A percentile compares a stretch with the other conserved stretches of the same genome.
These are phyloP conservation scores for Furcasterigmium sp. DNA, from an alignment of 2,329 filamentous ascomycete species.

Conservation along the genomic window DNA sequence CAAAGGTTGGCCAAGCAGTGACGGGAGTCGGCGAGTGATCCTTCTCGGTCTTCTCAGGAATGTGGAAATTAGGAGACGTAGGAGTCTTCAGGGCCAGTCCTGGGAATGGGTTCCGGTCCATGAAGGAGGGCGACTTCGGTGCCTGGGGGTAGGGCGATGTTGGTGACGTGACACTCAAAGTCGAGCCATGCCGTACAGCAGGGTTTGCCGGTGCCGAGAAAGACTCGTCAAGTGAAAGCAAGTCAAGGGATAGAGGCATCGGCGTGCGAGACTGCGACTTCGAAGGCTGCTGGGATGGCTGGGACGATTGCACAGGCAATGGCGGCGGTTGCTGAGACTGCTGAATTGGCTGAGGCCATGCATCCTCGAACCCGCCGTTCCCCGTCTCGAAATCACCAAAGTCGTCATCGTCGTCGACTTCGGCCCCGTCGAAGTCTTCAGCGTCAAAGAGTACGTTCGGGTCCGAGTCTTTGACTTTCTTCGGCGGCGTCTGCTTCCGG, in stretches of 20 bases:
- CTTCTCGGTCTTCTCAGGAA: conserved; percentile 24
- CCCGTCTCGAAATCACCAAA: conserved; percentile 58
- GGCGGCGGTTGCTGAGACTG: conserved; percentile 11
- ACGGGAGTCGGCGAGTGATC: conserved; percentile 30
- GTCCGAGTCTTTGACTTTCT: conserved; percentile 20
- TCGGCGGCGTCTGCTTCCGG: conserved; percentile 2
- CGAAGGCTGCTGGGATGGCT: neutral
- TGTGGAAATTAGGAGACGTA: conserved; percentile 22
- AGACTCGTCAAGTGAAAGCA: conserved; percentile 31
- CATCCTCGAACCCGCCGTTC: conserved; percentile 9
- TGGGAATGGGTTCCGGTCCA: conserved; percentile 47
- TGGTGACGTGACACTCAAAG: conserved; percentile 19
- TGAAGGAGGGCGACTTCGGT: conserved; percentile 47
- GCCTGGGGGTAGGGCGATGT: conserved; percentile 36
- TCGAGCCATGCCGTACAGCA: conserved; percentile 25
- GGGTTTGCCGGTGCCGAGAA: conserved; percentile 15
- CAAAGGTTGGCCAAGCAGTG: conserved; percentile 39
- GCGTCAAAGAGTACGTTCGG: conserved; percentile 64
- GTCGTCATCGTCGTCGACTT: conserved; percentile 42
- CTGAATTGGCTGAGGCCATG: conserved; percentile 8
- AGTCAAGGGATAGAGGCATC: conserved; percentile 28
- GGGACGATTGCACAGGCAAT: neutral
- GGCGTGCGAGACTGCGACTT: neutral
- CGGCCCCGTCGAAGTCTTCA: conserved; percentile 42
- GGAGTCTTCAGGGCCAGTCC: conserved; percentile 42